These are phyloP conservation scores for Pleoardoris graminearum DNA, from an alignment of 2,329 filamentous ascomycete genomes.

Conservation along the genomic window DNA sequence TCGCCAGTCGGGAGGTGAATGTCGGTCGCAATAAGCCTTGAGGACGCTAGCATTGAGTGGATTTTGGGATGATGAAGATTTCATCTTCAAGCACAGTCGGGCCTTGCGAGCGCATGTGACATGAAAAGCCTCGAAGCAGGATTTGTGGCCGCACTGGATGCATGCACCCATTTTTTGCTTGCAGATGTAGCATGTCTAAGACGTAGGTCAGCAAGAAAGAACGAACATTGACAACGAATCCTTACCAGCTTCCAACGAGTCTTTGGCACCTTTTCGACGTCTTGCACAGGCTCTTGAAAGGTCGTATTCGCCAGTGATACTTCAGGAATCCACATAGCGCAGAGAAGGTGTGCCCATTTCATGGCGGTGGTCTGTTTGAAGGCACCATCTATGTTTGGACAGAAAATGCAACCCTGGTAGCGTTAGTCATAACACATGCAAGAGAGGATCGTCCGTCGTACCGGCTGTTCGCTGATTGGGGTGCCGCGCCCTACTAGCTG, in stretches of 20 bases:
- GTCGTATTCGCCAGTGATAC: conserved; percentile 93
- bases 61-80: conserved; percentile 78
- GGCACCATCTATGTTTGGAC: conserved; percentile 93
- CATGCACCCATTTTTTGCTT: conserved; percentile 97
- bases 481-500: conserved; percentile 91
- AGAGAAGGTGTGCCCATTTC: conserved; percentile 95
- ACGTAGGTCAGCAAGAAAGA: conserved; percentile 16
- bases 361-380: conserved; percentile 98
- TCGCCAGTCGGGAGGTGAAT: conserved; percentile 86
- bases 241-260: conserved; percentile 80
- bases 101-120: conserved; percentile 92
- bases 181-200: conserved; percentile 84
- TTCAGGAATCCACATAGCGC: conserved; percentile 98
- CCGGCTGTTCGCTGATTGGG: conserved; percentile 62
- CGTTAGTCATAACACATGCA: conserved; percentile 21
- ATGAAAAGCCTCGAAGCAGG: conserved; percentile 95
- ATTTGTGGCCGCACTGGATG: conserved; percentile 97
- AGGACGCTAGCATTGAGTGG: conserved; percentile 80
- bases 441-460: conserved; percentile 19
- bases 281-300: conserved; percentile 97
- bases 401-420: conserved; percentile 77
- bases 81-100: conserved; percentile 92
- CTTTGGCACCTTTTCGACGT: conserved; percentile 95
- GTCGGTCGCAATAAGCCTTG: conserved; percentile 95
- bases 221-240: background rate